phyloP scores from a whole-genome alignment of 2,329 filamentous ascomycete genomes.

The Monosporascus sp. region DNA sequence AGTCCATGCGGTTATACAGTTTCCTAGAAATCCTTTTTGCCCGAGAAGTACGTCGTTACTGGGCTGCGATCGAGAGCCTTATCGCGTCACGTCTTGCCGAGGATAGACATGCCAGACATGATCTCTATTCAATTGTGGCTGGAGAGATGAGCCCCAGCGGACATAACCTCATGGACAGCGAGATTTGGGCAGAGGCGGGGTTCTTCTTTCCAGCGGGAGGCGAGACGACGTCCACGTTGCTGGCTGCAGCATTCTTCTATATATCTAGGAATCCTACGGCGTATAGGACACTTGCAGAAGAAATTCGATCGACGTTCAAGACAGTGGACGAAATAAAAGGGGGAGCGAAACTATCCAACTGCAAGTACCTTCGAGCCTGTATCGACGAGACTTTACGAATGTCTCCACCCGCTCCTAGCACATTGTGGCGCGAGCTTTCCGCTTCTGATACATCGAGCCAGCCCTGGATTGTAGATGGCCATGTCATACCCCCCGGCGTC shows the following conservation, averaged over 20 bases:
- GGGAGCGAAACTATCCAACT: constrained; percentile 8
- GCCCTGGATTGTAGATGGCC: constrained; percentile 10
- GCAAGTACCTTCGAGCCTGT: constrained; percentile 12
- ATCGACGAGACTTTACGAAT: constrained; percentile 14
- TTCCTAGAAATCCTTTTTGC: no score
- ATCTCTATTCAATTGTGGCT: constrained; percentile 12
- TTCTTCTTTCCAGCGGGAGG: constrained; percentile 25
- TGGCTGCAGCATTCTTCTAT: constrained; percentile 20
- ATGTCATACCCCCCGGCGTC: constrained; percentile 10
- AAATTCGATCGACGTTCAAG: constrained; percentile 12
- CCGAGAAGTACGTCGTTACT: no score
- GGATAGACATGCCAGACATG: constrained; percentile 5
- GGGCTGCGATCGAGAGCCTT: constrained; percentile 4
- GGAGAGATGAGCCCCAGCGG: constrained; percentile 5
- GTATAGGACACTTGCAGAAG: constrained; percentile 8
- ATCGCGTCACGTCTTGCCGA: constrained; percentile 9
- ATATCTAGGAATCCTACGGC: constrained; percentile 11
- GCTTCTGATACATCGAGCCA: background rate
- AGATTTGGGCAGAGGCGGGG: constrained; percentile 42
- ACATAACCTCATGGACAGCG: constrained; percentile 13
- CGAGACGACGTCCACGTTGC: constrained; percentile 17
- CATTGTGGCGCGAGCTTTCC: constrained; percentile 9
- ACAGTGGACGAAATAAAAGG: constrained; percentile 8
- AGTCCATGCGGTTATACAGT: no score
- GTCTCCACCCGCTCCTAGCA: constrained; percentile 11